These are phyloP conservation scores for Pelargonium nanum DNA, from an alignment of 345 rosid species.

Conservation along the genomic window DNA sequence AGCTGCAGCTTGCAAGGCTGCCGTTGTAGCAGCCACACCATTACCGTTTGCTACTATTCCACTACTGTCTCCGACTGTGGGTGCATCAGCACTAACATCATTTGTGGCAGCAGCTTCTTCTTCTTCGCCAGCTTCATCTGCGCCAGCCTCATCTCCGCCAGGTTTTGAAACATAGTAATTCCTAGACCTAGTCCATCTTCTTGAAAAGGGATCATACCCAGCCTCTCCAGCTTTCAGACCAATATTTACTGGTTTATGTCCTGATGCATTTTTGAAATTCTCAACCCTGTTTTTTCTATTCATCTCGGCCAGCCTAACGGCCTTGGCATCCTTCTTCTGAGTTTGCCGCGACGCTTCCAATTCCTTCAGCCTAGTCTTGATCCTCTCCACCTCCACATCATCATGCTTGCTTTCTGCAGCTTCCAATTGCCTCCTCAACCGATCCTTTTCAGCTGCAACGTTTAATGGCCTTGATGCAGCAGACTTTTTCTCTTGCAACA, in stretches of 20 bases:
- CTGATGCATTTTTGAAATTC: conserved; percentile 92
- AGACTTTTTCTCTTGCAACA: conserved; percentile 94
- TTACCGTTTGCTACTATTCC: conserved; percentile 19
- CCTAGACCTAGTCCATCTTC: conserved; percentile 95
- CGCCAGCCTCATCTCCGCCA: conserved; percentile 10
- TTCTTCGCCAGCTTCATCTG: background rate
- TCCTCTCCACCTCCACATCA: conserved; percentile 67
- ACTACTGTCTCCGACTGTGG: conserved; percentile 15
- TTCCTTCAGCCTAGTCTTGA: conserved; percentile 57
- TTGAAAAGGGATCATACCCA: conserved; percentile 96
- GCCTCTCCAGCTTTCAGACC: conserved; percentile 91
- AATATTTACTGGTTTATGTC: conserved; percentile 40
- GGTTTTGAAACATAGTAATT: conserved; percentile 67
- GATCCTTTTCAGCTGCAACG: conserved; percentile 93
- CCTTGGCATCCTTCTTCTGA: conserved; percentile 62
- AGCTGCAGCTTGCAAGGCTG: conserved; percentile 92
- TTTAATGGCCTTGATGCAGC: conserved; percentile 79
- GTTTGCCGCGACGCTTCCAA: conserved; percentile 67
- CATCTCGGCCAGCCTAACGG: conserved; percentile 86
- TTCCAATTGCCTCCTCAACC: conserved; percentile 80
- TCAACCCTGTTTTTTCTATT: conserved; percentile 88
- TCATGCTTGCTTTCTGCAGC: conserved; percentile 62
- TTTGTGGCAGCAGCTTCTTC: conserved; percentile 20
- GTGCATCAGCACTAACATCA: conserved; percentile 23
- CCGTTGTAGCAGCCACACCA: conserved; percentile 58